These are phyloP conservation scores for Exophiala phaeomuriformis DNA, from an alignment of 2,329 filamentous ascomycete genomes.

Conservation along the genomic window DNA sequence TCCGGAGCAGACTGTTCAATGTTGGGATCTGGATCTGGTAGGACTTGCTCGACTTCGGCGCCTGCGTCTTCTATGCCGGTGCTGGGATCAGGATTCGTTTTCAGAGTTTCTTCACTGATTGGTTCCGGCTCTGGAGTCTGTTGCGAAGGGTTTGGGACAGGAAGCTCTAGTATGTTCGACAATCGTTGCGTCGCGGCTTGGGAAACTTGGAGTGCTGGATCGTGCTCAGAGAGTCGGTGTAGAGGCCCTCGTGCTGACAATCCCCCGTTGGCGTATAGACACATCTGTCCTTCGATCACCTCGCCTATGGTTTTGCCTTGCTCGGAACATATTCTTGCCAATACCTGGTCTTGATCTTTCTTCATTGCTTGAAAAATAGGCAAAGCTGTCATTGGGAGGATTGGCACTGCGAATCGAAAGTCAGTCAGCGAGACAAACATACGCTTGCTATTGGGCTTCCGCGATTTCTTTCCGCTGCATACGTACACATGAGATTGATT, in stretches of 20 bases:
- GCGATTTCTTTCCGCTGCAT: background rate
- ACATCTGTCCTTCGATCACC: background rate
- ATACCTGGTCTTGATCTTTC: background rate
- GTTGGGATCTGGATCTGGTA: too few species aligned
- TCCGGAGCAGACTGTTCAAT: too few species aligned
- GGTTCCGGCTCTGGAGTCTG: too few species aligned
- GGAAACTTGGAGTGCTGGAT: too few species aligned
- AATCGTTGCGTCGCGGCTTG: too few species aligned
- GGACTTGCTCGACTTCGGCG: too few species aligned
- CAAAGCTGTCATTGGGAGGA: slow-evolving; percentile 5
- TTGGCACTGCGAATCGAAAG: slow-evolving; percentile 2
- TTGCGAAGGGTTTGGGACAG: too few species aligned
- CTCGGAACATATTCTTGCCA: background rate
- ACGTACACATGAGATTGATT: slow-evolving; percentile 4
- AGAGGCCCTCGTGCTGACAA: background rate
- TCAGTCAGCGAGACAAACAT: background rate
- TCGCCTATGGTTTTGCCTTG: slow-evolving; percentile 4
- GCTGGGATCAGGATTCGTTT: too few species aligned
- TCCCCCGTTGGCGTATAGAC: background rate
- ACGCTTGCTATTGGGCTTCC: background rate
- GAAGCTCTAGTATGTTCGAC: too few species aligned
- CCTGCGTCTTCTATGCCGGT: too few species aligned
- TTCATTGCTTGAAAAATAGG: slow-evolving; percentile 9
- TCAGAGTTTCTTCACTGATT: too few species aligned
- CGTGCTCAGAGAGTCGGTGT: too few species aligned